Evolutionary conservation across 2,329 filamentous ascomycete species (phyloP).

Genomic region (Sordariomycetes sp.): DNA sequence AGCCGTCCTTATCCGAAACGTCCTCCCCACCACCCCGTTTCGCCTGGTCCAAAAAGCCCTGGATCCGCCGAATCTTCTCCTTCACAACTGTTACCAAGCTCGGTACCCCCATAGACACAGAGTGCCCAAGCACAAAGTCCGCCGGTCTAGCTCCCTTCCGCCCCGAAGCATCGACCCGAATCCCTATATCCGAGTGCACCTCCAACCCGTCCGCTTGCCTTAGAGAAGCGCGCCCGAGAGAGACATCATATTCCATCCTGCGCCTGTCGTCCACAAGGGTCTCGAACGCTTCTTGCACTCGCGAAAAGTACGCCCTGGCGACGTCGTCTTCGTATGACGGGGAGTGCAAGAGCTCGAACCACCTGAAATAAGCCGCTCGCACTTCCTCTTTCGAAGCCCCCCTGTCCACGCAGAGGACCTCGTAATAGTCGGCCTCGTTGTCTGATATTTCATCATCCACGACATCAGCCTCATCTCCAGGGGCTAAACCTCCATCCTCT

Average conservation of each 20-base stretch:
- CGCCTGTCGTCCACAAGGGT: slow-evolving; percentile 28
- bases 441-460: slow-evolving; percentile 2
- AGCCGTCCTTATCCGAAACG: not conserved
- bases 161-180: slow-evolving; percentile 19
- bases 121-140: slow-evolving; percentile 25
- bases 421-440: slow-evolving; percentile 23
- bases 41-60: not conserved
- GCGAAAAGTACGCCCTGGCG: slow-evolving; percentile 25
- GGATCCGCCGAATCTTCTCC: slow-evolving; percentile 10
- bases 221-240: slow-evolving; percentile 9
- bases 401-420: slow-evolving; percentile 27
- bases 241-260: slow-evolving; percentile 24
- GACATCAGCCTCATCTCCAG: slow-evolving; percentile 7
- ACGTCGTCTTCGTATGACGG: slow-evolving; percentile 25
- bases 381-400: slow-evolving; percentile 21
- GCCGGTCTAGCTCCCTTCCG: slow-evolving; percentile 13
- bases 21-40: not conserved
- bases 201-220: slow-evolving; percentile 6
- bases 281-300: slow-evolving; percentile 30
- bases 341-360: slow-evolving; percentile 26
- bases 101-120: slow-evolving; percentile 20
- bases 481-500: not conserved
- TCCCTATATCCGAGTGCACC: slow-evolving; percentile 19
- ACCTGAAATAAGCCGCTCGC: slow-evolving; percentile 27
- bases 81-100: slow-evolving; percentile 14